phyloP scores from a whole-genome alignment of 169 alveolate genomes.

The Prorocentrum cordatum region DNA sequence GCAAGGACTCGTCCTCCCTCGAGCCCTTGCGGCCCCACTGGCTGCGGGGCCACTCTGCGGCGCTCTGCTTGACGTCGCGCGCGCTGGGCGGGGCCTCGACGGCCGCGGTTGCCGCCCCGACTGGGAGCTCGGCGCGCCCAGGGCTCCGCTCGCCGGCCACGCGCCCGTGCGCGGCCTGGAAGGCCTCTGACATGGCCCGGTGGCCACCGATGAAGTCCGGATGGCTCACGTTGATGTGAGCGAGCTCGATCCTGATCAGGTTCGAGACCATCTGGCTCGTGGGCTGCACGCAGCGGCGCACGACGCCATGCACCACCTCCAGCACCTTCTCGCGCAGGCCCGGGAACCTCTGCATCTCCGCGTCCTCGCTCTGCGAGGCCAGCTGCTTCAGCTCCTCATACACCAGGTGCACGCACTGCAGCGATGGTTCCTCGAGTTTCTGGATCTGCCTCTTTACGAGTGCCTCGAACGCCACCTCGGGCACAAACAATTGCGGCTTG shows the following conservation, averaged over 20 bases:
- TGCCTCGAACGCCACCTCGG: conserved; percentile 36
- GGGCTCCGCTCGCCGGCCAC: too few species aligned
- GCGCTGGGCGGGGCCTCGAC: too few species aligned
- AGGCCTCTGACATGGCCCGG: conserved; percentile 52
- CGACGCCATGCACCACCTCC: neutral
- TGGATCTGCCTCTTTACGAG: conserved; percentile 47
- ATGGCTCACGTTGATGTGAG: conserved; percentile 30
- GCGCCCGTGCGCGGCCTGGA: too few species aligned
- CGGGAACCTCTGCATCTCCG: neutral
- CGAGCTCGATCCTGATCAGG: conserved; percentile 35
- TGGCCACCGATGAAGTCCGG: conserved; percentile 54
- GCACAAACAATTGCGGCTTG: conserved; percentile 50
- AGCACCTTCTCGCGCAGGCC: neutral
- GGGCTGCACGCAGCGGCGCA: neutral
- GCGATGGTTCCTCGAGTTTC: conserved; percentile 33
- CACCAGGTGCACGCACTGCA: conserved; percentile 30
- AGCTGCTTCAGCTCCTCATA: conserved; percentile 23
- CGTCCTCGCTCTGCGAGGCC: neutral
- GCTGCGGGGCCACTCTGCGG: too few species aligned
- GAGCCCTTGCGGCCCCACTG: too few species aligned
- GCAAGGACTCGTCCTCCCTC: too few species aligned
- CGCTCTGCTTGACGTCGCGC: too few species aligned
- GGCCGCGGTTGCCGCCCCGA: too few species aligned
- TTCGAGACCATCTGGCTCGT: conserved; percentile 29
- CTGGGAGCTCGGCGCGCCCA: too few species aligned